Conservation (phyloP, 2,329 filamentous ascomycete species). For the Penicillium sclerotiorum region DNA sequence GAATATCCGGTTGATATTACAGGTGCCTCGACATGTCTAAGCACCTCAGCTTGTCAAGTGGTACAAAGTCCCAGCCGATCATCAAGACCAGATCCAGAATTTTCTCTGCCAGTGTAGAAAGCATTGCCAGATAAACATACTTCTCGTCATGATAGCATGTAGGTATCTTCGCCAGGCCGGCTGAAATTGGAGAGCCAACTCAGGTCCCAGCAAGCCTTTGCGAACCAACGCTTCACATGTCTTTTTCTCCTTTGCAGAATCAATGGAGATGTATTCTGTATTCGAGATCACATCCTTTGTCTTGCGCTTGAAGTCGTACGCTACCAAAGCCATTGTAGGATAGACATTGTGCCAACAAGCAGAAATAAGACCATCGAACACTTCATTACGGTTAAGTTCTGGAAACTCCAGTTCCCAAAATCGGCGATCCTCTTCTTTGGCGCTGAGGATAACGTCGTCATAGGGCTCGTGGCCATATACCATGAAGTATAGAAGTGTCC, state of each 20-base stretch:
- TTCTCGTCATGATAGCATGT: background rate
- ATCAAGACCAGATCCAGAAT: constrained; percentile 1
- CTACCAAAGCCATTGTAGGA: background rate
- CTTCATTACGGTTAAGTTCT: constrained; percentile 4
- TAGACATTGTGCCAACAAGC: constrained; percentile 2
- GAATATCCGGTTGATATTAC: too few relatives aligned
- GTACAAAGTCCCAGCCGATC: background rate
- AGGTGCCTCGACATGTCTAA: too few relatives aligned
- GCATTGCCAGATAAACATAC: background rate
- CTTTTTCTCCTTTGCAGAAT: background rate
- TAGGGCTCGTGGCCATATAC: background rate
- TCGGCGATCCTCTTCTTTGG: background rate
- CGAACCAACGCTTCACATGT: background rate
- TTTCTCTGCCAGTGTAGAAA: background rate
- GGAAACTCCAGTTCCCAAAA: constrained; percentile 2
- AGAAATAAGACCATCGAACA: background rate
- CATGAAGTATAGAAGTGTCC: constrained; percentile 3
- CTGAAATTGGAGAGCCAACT: background rate
- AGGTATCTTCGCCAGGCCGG: constrained; percentile 1
- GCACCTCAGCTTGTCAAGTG: too few relatives aligned
- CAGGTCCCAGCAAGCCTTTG: constrained; percentile 1
- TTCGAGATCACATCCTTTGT: background rate
- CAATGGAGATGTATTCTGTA: background rate
- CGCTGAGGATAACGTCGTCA: background rate
- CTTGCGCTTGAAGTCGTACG: constrained; percentile 1